Base-by-base conservation (phyloP, 768 basidiomycete genomes). In the Porpolomopsis calyptriformis region DNA sequence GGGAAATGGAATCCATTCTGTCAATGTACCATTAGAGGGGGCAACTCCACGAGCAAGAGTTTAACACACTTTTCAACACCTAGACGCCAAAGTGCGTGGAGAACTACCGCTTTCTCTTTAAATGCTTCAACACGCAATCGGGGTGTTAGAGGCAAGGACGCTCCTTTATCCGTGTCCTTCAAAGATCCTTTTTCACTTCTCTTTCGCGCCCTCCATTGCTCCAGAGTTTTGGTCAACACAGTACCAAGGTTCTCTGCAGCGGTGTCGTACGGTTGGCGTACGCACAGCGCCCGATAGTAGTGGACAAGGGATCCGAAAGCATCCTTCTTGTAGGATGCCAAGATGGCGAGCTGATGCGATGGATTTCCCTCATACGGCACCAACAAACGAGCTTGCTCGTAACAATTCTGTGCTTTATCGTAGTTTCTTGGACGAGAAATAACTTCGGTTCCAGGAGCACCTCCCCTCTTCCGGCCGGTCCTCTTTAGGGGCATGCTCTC, bases 261-360 rank as follows among this genome's bases (percentile, higher is more conserved):
- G 0, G 88, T 85, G 43, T 87, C 82, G 63, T 92, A 99, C 0
- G 91, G 85, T 48, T 79, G 76, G 31, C 75, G 74, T 27, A 91
- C 87, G 55, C 90, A 93, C 10, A 98, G 70, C 1, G 94, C 87
- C 24, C 91, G 82, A 59, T 92, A 92, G 61, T 97, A 94, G 62
- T 91, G 84, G 43, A 85, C 74, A 7, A 89, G 67, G 24, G 87
- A 82, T 25, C 69, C 64, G 55, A 94, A 91, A n/a, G 75, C 69
- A 63, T 98, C 90, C 50, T 76, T 73, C 54, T 83, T 72, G 61
- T 96, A 93, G 4, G 83, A 80, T 2, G 90, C 77, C 25, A 97
- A 75, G 49, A 97, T 93, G 3, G 94, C 96, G 16, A 98, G 78
- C 62, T 98, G 96, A 60, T 98, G 94, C 16, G 85, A 94, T 0